Evolutionary conservation across 2,329 filamentous ascomycete genomes (phyloP).

Genomic region (Fusarium abutilonis): DNA sequence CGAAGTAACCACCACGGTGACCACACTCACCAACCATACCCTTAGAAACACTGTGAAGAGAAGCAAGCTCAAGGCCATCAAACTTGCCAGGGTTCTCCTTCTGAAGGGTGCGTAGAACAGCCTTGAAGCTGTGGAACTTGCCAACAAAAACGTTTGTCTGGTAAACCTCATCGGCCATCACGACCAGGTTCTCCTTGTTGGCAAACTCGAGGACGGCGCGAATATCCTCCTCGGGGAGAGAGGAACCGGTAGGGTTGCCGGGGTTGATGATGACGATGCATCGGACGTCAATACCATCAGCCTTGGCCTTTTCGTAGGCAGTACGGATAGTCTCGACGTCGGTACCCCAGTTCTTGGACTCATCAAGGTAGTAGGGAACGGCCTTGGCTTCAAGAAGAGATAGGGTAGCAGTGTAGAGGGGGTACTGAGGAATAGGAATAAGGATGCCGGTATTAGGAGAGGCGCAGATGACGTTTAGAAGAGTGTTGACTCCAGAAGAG

Average conservation of each 20-base stretch:
- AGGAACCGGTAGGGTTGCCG: constrained; percentile 95
- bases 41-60: constrained; percentile 93
- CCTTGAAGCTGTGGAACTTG: constrained; percentile 96
- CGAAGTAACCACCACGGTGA: constrained; percentile 97
- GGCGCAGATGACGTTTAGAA: constrained; percentile 88
- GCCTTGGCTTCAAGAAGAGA: constrained; percentile 83
- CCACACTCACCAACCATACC: constrained; percentile 99
- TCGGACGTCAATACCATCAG: constrained; percentile 84
- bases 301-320: constrained; percentile 77
- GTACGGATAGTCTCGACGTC: constrained; percentile 80
- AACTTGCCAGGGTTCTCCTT: constrained; percentile 78
- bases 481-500: constrained; percentile 92
- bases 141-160: constrained; percentile 98
- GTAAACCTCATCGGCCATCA: constrained; percentile 98
- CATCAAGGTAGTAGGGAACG: constrained; percentile 94
- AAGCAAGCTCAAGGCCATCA: constrained; percentile 87
- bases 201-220: constrained; percentile 88
- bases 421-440: constrained; percentile 97
- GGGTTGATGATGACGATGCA: constrained; percentile 98
- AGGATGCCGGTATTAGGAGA: constrained; percentile 81
- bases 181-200: constrained; percentile 82
- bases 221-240: constrained; percentile 80
- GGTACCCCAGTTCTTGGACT: constrained; percentile 87
- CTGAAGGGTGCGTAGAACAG: constrained; percentile 83
- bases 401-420: constrained; percentile 94